phyloP scores from a whole-genome alignment of 2,329 filamentous ascomycete species.

The Aureobasidium subglaciale region DNA sequence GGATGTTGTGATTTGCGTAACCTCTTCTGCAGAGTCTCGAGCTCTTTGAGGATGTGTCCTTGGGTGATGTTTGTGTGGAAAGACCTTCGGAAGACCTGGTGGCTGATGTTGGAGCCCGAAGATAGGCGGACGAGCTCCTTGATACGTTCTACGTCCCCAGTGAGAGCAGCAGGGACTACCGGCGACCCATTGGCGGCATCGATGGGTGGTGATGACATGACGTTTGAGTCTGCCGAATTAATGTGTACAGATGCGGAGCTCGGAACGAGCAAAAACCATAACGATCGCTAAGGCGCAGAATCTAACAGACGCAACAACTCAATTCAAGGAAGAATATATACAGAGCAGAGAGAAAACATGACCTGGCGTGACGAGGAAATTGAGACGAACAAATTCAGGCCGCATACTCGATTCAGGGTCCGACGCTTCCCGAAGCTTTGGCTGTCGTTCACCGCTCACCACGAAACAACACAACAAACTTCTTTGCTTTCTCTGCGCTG shows the following conservation, averaged over 20 bases:
- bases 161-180: conserved; percentile 9
- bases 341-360: not conserved
- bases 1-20: conserved; percentile 5
- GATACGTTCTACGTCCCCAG: conserved; percentile 18
- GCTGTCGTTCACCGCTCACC: conserved; percentile 1
- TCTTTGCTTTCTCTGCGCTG: not conserved
- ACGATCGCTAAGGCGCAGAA: conserved; percentile 5
- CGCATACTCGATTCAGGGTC: conserved; percentile 2
- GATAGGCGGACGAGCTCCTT: conserved; percentile 19
- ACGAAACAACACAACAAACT: not conserved
- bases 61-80: conserved; percentile 17
- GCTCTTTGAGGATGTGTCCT: conserved; percentile 18
- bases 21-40: conserved; percentile 18
- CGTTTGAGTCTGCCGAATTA: not conserved
- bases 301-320: not conserved
- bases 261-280: conserved; percentile 3
- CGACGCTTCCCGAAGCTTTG: conserved; percentile 12
- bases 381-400: not conserved
- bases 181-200: conserved; percentile 6
- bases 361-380: conserved; percentile 11
- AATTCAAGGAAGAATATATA: conserved; percentile 7
- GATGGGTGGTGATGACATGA: conserved; percentile 9
- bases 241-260: not conserved
- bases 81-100: conserved; percentile 18
- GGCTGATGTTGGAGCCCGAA: conserved; percentile 15